A percentile compares a stretch with the other conserved stretches of the same genome.
These are phyloP conservation scores for Iris pallida DNA, from an alignment of 116 monocot genomes.

Conservation along the genomic window DNA sequence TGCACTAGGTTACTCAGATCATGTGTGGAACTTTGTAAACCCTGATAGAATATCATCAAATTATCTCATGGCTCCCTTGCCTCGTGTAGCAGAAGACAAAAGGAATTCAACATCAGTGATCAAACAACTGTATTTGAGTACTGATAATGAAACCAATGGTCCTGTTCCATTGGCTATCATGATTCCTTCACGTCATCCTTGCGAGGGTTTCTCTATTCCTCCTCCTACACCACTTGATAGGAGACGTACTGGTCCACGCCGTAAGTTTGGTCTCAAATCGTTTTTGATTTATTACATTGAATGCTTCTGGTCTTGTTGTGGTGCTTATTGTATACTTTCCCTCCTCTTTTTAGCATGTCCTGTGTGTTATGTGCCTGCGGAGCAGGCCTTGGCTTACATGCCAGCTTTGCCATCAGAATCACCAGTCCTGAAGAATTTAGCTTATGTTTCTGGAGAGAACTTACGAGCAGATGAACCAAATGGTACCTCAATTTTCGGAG, in stretches of 20 bases:
- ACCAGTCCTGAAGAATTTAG: constrained; percentile 38
- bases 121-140: neutral
- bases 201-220: constrained; percentile 51
- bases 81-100: constrained; percentile 7
- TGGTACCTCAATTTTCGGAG: constrained; percentile 72
- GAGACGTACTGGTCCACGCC: constrained; percentile 77
- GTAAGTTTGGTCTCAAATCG: constrained; percentile 40
- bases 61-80: constrained; percentile 6
- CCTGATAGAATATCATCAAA: constrained; percentile 9
- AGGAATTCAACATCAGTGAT: constrained; percentile 8
- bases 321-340: constrained; percentile 5
- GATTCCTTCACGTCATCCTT: constrained; percentile 45
- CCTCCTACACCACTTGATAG: constrained; percentile 37
- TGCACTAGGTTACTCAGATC: constrained; percentile 14
- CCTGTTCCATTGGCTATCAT: constrained; percentile 9
- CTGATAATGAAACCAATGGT: constrained; percentile 15
- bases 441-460: constrained; percentile 47
- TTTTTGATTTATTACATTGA: constrained; percentile 2
- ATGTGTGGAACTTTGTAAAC: constrained; percentile 15
- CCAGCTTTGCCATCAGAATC: constrained; percentile 61
- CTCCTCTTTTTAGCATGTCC: constrained; percentile 52
- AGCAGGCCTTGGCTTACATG: constrained; percentile 65
- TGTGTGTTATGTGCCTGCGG: constrained; percentile 80
- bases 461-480: constrained; percentile 34
- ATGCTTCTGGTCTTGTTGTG: neutral